A percentile compares a stretch with the other conserved stretches of the same genome.
Evolutionary conservation across 352 stramenopile species (phyloP).

Genomic region (Phytophthora sp.): DNA sequence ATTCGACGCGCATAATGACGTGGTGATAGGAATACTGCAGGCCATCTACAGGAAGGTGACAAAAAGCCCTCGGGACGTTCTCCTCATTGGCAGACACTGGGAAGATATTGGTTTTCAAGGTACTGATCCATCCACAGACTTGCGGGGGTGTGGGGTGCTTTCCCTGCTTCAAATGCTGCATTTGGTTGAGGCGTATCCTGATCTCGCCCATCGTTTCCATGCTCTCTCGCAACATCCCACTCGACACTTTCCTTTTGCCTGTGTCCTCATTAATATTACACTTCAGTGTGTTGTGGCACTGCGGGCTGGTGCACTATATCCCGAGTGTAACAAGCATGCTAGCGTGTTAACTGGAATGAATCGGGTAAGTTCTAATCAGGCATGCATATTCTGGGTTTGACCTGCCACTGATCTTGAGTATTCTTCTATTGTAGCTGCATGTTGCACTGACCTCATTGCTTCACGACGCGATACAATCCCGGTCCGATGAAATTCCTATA

Average conservation of each 20-base stretch:
- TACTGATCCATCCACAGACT: constrained; percentile 85
- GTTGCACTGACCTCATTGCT: constrained; percentile 48
- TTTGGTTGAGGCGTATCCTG: constrained; percentile 67
- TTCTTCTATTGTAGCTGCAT: constrained; percentile 42
- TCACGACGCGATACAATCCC: constrained; percentile 49
- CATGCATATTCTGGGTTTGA: not conserved
- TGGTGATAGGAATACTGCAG: constrained; percentile 65
- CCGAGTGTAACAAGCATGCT: constrained; percentile 65
- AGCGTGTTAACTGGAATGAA: constrained; percentile 67
- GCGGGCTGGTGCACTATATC: constrained; percentile 69
- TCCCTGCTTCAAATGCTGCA: constrained; percentile 87
- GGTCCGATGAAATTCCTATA: constrained; percentile 53
- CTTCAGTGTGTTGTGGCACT: constrained; percentile 70
- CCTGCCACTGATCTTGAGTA: not conserved
- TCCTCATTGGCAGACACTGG: constrained; percentile 79
- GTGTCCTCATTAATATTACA: constrained; percentile 79
- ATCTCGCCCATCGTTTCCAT: constrained; percentile 58
- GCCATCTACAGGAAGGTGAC: constrained; percentile 68
- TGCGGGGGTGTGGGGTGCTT: constrained; percentile 86
- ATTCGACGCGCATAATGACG: constrained; percentile 50
- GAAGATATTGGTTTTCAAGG: constrained; percentile 91
- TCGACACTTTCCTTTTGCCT: constrained; percentile 78
- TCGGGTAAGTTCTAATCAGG: constrained; percentile 32
- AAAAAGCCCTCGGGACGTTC: constrained; percentile 36
- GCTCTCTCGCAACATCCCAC: constrained; percentile 55